Evolutionary conservation across 345 rosid species (phyloP).

Genomic region (Syzygium jambos): DNA sequence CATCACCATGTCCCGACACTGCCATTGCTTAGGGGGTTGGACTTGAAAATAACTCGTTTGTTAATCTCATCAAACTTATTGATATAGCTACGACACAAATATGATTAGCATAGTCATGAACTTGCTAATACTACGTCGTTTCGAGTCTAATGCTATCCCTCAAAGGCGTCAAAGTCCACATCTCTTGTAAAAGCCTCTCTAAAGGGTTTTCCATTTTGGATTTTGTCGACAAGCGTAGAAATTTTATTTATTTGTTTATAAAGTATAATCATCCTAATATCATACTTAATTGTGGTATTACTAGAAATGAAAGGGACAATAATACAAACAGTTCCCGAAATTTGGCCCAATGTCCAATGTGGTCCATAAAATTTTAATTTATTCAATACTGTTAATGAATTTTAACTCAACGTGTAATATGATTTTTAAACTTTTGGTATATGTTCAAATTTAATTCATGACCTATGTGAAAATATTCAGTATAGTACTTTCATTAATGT

Average conservation of each 20-base stretch:
- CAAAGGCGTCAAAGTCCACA: not conserved
- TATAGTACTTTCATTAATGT: too few species aligned
- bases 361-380: fast-evolving
- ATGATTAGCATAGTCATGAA: not conserved
- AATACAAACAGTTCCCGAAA: too few species aligned
- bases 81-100: not conserved
- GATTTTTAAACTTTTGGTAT: fast-evolving
- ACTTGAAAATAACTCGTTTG: not conserved
- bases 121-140: fast-evolving
- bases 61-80: not conserved
- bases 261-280: not conserved
- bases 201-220: not conserved
- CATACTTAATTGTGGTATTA: not conserved
- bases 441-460: fast-evolving
- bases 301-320: too few species aligned
- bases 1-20: not conserved
- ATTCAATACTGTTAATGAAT: too few species aligned
- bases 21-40: not conserved
- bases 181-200: not conserved
- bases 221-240: not conserved
- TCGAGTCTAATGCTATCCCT: not conserved
- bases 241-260: not conserved
- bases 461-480: fast-evolving
- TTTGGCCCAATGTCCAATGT: too few species aligned
- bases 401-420: too few species aligned